Evolutionary conservation across 352 stramenopile genomes (phyloP), one percentile per base, ranked within the genome.

Genomic region (Albugo laibachii): DNA sequence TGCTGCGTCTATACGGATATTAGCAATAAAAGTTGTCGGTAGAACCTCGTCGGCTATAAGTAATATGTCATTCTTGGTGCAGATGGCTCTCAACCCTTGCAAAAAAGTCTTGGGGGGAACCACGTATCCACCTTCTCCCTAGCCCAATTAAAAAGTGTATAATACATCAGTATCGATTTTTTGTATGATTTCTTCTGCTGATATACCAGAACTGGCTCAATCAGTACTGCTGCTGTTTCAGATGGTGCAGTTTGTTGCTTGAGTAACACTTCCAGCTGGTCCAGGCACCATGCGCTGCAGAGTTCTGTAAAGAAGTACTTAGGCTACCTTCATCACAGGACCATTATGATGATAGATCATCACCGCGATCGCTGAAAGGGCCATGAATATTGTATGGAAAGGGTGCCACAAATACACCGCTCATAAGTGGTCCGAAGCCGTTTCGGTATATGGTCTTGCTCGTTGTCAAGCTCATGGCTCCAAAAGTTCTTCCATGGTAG

Each of bases 51-150:
- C 91, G 8, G 83, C 66, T 49, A 96, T 92, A 39, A 97, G 64
- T 37, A 97, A 57, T 47, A 97, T 96, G 51, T 87, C 63, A 55
- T 96, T 89, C 24, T 86, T 65, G 39, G 92, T 68, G 53, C 86
- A 96, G 42, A 97, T 87, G 36, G 80, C 62, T 35, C 80, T 78
- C 55, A 97, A 54, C 20, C 75, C 74, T 59, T 94, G 68, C 74
- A 97, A 82, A 66, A 94, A 97, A 49, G 69, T 76, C 52, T 83
- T 92, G 40, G 85, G 80, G 0, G 83, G 79, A 13, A 85, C 71
- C n/a, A 94, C 72, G 59, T 94, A 95, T 43, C 88, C 85, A 21
- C 85, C 85, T 61, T 97, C 88, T 36, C 88, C 88, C 61, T 69
- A 59, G 3, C 8, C 8, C 3, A 8, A 24, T 3, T 43, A 8